Evolutionary conservation across 2,329 filamentous ascomycete genomes (phyloP).

Genomic region (Penicillium sp.): DNA sequence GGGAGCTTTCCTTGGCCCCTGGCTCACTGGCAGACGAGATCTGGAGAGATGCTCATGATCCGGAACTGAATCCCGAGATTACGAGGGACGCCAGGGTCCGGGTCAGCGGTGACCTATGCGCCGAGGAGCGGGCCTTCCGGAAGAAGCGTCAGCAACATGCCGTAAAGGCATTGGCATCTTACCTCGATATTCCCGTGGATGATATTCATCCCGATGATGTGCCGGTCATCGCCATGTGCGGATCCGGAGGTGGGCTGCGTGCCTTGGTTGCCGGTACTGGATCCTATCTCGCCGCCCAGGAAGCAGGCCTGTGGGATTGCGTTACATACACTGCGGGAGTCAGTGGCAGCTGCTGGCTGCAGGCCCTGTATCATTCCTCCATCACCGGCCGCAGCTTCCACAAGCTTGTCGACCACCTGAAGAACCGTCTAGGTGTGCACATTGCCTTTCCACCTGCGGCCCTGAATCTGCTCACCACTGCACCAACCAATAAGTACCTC

Average conservation of each 20-base stretch:
- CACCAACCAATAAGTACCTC: constrained; percentile 89
- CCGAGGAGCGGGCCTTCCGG: constrained; percentile 74
- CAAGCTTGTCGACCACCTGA: constrained; percentile 76
- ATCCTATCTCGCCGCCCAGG: constrained; percentile 75
- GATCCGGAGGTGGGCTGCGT: constrained; percentile 84
- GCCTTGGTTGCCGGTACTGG: constrained; percentile 87
- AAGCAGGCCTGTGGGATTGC: constrained; percentile 89
- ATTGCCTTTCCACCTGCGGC: constrained; percentile 89
- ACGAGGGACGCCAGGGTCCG: constrained; percentile 74
- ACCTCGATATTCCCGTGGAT: constrained; percentile 70
- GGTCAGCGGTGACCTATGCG: constrained; percentile 73
- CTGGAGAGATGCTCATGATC: constrained; percentile 85
- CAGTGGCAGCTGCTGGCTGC: constrained; percentile 93
- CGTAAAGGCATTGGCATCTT: constrained; percentile 70
- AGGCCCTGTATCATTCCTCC: constrained; percentile 79
- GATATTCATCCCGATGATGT: constrained; percentile 92
- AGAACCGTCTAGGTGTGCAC: constrained; percentile 76
- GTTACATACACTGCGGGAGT: constrained; percentile 93
- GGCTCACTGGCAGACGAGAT: constrained; percentile 89
- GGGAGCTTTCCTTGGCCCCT: constrained; percentile 78
- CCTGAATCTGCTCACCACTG: constrained; percentile 72
- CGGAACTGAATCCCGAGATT: constrained; percentile 80
- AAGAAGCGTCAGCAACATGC: constrained; percentile 64
- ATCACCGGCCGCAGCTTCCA: constrained; percentile 64
- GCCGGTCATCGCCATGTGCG: constrained; percentile 87